phyloP scores from a whole-genome alignment of 2,329 filamentous ascomycete genomes.

The Exophiala xenobiotica region DNA sequence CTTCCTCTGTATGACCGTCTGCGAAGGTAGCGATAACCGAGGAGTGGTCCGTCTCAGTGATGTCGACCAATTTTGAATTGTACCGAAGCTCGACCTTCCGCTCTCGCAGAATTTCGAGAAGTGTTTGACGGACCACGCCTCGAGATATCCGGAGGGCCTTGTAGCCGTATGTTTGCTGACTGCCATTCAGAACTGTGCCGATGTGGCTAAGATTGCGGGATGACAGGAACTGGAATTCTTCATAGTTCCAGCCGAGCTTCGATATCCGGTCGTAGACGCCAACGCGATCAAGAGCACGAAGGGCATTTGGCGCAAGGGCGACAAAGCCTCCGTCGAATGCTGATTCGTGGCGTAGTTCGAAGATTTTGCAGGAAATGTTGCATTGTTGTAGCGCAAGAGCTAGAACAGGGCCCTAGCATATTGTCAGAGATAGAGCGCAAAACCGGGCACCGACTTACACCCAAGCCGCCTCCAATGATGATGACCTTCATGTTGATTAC shows the following conservation, averaged over 20 bases:
- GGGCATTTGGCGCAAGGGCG: slow-evolving; percentile 60
- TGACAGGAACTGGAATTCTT: slow-evolving; percentile 47
- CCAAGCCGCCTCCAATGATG: no score
- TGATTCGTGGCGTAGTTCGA: no score
- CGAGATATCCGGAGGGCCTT: slow-evolving; percentile 24
- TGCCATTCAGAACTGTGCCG: slow-evolving; percentile 31
- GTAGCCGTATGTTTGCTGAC: slow-evolving; percentile 35
- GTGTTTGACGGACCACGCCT: slow-evolving; percentile 18
- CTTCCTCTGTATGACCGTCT: slow-evolving; percentile 17
- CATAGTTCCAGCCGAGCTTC: slow-evolving; percentile 50
- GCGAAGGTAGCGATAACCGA: slow-evolving; percentile 18
- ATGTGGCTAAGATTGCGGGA: slow-evolving; percentile 35
- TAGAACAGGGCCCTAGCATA: no score
- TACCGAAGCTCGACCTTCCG: slow-evolving; percentile 18
- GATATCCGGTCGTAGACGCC: slow-evolving; percentile 50
- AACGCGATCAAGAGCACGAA: slow-evolving; percentile 53
- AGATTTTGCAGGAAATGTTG: no score
- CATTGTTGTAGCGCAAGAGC: no score
- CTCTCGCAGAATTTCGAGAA: slow-evolving; percentile 14
- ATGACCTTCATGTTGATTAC: no score
- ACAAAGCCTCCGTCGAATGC: slow-evolving; percentile 57
- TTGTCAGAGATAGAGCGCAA: no score
- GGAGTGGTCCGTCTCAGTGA: slow-evolving; percentile 13
- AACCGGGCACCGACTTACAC: no score
- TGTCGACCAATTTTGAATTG: slow-evolving; percentile 16